Evolutionary conservation across 1,139 yeast genomes (phyloP), one percentile per base, ranked within the genome.

Genomic region (Geotrichum fermentans): DNA sequence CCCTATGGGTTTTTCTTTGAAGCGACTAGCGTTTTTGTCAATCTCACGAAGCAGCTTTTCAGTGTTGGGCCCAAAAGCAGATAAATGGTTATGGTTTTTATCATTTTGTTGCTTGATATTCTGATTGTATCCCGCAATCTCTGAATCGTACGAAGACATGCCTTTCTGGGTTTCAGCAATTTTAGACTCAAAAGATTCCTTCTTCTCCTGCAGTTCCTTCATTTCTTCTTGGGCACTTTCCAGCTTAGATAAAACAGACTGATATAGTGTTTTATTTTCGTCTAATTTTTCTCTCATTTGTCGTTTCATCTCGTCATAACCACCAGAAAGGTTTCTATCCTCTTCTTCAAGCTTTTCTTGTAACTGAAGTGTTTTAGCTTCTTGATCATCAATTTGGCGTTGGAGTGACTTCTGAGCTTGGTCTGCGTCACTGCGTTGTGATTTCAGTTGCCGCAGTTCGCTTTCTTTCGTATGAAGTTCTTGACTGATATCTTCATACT

Each of bases 1-100:
- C 0, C 98, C 98, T n/a, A 85, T 64, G 0, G 95, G 95, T 20
- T 58, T 60, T 1, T 62, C 56, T 18, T 70, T 72, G 73, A 85
- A 69, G 47, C 61, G 30, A 41, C 56, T 11, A 13, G 30, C 35
- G 21, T 62, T 53, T 38, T 59, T 51, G 6, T 61, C 56, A 11
- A 86, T 77, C 1, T 69, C 77, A 1, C 59, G 55, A 8, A 83
- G 58, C 5, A 79, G 66, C 1, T 51, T 45, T 20, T 63, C 67
- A 65, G 80, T 73, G 14, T 66, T 66, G 0, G 56, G 52, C 4
- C 79, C 82, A 73, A 78, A 83, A 0, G 82, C 77, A 1, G 55
- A 49, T 13, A 64, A 16, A 40, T 43, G 7, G 55, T 47, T 42
- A 24, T 24, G 28, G 53, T 46, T 35, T 52, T 41, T 40, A 61